Evolutionary conservation across 345 rosid species (phyloP), one percentile per base, ranked within the genome.

Genomic region (Aurinia saxatilis): DNA sequence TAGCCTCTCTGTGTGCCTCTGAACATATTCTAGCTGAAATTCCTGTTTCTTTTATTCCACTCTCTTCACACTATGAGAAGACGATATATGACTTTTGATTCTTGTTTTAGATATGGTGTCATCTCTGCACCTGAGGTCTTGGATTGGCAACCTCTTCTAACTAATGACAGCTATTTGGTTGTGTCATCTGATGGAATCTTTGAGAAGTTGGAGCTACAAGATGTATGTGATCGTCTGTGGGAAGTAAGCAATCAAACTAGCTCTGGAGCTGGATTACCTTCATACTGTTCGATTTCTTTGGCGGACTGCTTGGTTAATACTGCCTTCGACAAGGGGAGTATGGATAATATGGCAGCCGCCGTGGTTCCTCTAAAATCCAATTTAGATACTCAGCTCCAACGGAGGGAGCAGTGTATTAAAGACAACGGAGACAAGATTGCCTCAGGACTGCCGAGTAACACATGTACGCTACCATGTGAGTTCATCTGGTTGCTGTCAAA

Each of bases 171-270:
- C 63, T 91, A 83, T 75, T 73, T 91, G 74, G 90, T 91, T 53
- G 95, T 79, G 72, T 95, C 95, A 66, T 80, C 98, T n/a, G 98
- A 91, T 83, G 98, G 98, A 45, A 64, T 91, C 67, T 88, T 91
- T 75, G 98, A 88, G 74, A 84, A 81, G 68, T 57, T 84, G 78
- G 76, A 82, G 67, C 68, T 80, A 67, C 90, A 86, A 65, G 91
- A 86, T 27, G 95, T 83, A 42, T 88, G 98, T 57, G 92, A 91
- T 80, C 53, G 83, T 73, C 64, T 91, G 23, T 77, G 84, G 87
- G 90, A 84, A 71, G 81, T 70, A 40, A 77, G 73, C 17, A 56
- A 66, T 18, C 75, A 72, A 54, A 83, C 73, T 50, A 65, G 68
- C 17, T 47, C 61, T 48, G 67, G 75, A 41, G 68, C 79, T 9